Evolutionary conservation across 2,329 filamentous ascomycete genomes (phyloP).

Genomic region (Fusarium luffae): DNA sequence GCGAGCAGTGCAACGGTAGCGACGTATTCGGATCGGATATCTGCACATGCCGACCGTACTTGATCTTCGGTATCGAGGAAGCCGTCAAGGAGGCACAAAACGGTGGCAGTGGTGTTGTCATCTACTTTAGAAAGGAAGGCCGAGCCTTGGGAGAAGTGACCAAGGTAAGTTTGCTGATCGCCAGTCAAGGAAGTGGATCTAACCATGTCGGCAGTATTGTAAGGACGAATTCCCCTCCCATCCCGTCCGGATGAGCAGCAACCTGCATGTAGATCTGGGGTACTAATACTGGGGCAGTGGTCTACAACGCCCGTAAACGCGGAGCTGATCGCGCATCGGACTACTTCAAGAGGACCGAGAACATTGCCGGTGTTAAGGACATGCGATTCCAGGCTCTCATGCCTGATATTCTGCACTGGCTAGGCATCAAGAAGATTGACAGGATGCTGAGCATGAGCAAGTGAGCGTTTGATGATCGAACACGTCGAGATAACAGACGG

Average conservation of each 20-base stretch:
- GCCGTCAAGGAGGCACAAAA: conserved; percentile 97
- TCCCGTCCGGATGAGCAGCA: neutral
- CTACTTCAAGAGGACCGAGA: conserved; percentile 98
- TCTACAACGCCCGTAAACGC: conserved; percentile 84
- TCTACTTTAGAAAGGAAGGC: conserved; percentile 98
- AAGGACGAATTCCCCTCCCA: conserved; percentile 14
- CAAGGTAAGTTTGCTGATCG: conserved; percentile 71
- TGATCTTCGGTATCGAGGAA: conserved; percentile 97
- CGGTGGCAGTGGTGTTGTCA: conserved; percentile 92
- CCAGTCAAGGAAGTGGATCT: conserved; percentile 16
- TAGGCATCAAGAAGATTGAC: conserved; percentile 98
- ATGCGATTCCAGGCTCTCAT: conserved; percentile 99
- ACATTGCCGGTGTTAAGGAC: conserved; percentile 94
- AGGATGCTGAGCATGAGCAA: conserved; percentile 99
- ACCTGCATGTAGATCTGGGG: conserved; percentile 18
- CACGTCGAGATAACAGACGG: conserved; percentile 22
- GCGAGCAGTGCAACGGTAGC: conserved; percentile 82
- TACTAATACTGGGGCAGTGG: conserved; percentile 55
- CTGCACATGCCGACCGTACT: conserved; percentile 94
- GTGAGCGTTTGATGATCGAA: conserved; percentile 59
- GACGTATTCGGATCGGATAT: conserved; percentile 99
- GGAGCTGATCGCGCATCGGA: conserved; percentile 84
- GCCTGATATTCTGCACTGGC: conserved; percentile 97
- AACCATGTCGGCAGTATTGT: conserved; percentile 40
- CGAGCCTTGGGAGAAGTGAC: conserved; percentile 94